Percentiles rank a stretch among this genome's conserved stretches.
Evolutionary conservation across 768 basidiomycete genomes (phyloP).

Genomic region (Mycena belliarum): DNA sequence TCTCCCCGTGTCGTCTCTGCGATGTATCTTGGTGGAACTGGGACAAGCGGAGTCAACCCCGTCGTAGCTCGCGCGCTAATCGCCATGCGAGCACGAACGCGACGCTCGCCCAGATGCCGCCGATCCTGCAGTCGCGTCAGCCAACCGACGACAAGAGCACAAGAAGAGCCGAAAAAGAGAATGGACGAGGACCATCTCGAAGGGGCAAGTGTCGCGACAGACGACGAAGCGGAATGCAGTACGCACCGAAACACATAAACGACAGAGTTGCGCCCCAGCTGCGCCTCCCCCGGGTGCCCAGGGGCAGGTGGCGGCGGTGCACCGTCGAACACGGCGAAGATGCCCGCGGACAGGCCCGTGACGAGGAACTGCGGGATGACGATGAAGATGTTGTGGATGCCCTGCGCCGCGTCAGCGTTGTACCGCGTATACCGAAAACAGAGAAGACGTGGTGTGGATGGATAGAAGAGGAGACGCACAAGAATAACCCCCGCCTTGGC

Average conservation of each 20-base stretch:
- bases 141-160: neutral
- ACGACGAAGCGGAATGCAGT: neutral
- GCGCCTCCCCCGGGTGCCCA: conserved; percentile 5
- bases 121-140: conserved; percentile 40
- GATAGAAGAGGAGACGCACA: conserved; percentile 43
- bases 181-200: no score
- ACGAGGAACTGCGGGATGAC: conserved; percentile 95
- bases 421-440: neutral
- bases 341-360: conserved; percentile 79
- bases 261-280: conserved; percentile 59
- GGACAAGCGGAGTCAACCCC: neutral
- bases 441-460: neutral
- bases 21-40: no score
- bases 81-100: conserved; percentile 57
- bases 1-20: no score
- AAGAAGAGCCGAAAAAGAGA: neutral
- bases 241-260: conserved; percentile 79
- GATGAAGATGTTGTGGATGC: conserved; percentile 93
- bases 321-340: conserved; percentile 86
- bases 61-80: conserved; percentile 54
- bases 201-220: no score
- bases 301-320: conserved; percentile 26
- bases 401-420: conserved; percentile 44
- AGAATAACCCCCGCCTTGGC: conserved; percentile 88
- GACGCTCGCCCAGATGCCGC: conserved; percentile 54